These are phyloP conservation scores for Plantago ovata DNA, from an alignment of 257 asterid species.

Conservation along the genomic window DNA sequence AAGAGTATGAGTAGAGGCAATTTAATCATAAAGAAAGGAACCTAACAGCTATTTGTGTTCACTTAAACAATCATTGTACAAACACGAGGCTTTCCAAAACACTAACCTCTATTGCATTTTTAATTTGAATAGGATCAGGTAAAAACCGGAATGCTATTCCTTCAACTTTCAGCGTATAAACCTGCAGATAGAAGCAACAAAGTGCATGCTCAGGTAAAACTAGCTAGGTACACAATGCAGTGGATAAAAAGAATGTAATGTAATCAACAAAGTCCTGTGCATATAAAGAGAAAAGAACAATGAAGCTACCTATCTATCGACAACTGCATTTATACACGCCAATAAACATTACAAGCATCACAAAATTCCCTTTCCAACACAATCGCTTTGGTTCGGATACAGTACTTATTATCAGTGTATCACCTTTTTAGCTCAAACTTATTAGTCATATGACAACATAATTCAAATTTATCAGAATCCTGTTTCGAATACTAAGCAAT, in stretches of 20 bases:
- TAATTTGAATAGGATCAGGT: slow-evolving; percentile 92
- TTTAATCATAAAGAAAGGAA: slow-evolving; percentile 7
- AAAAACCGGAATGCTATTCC: slow-evolving; percentile 92
- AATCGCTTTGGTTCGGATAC: background rate
- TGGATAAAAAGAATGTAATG: too few species aligned
- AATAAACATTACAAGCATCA: background rate
- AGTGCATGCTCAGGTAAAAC: slow-evolving; percentile 1
- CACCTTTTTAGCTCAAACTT: background rate
- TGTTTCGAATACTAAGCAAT: too few species aligned
- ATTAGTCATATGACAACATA: too few species aligned
- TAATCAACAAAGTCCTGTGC: slow-evolving; percentile 3
- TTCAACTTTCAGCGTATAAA: slow-evolving; percentile 94
- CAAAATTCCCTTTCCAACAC: background rate
- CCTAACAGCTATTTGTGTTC: too few species aligned
- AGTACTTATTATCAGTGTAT: background rate
- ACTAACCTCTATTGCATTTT: slow-evolving; percentile 88
- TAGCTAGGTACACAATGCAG: background rate
- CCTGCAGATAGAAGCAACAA: slow-evolving; percentile 41
- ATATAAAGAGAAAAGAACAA: slow-evolving; percentile 6
- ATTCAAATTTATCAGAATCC: too few species aligned
- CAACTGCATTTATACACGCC: background rate
- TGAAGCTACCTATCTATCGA: background rate
- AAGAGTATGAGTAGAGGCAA: slow-evolving; percentile 10
- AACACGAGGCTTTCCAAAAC: background rate
- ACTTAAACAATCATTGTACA: background rate